These are phyloP conservation scores for Phialocephala subalpina DNA, from an alignment of 2,329 filamentous ascomycete species.

Conservation along the genomic window DNA sequence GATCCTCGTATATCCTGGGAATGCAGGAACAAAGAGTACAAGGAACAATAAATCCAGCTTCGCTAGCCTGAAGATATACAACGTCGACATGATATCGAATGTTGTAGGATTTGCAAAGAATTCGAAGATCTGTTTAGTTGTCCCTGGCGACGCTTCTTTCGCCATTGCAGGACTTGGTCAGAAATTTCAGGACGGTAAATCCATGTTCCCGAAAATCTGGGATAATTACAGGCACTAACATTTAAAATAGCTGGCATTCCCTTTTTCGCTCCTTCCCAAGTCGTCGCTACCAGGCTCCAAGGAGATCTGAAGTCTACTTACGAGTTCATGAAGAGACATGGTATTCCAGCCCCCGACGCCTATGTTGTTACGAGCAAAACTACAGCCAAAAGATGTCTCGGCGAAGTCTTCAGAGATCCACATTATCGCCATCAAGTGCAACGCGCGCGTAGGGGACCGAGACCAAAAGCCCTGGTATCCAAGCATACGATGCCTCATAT, in stretches of 20 bases:
- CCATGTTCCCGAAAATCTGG: background rate
- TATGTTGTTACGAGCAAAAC: background rate
- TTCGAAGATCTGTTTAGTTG: background rate
- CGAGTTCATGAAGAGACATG: background rate
- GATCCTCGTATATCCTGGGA: background rate
- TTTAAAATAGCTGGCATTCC: background rate
- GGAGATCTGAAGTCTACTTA: background rate
- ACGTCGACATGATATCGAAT: background rate
- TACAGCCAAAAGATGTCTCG: background rate
- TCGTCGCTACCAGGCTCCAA: background rate
- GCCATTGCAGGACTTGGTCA: background rate
- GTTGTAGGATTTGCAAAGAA: background rate
- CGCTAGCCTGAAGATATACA: background rate
- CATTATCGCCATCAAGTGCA: background rate
- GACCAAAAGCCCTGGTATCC: background rate
- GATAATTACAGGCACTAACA: background rate
- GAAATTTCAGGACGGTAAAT: background rate
- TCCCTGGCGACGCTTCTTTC: background rate
- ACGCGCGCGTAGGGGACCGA: background rate
- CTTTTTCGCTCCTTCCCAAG: background rate
- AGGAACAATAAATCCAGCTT: background rate
- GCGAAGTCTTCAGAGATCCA: no score
- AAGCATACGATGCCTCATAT: background rate
- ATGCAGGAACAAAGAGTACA: background rate
- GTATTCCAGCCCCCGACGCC: background rate